phyloP scores from a whole-genome alignment of 179 eudicot species.

The Dionaea muscipula region DNA sequence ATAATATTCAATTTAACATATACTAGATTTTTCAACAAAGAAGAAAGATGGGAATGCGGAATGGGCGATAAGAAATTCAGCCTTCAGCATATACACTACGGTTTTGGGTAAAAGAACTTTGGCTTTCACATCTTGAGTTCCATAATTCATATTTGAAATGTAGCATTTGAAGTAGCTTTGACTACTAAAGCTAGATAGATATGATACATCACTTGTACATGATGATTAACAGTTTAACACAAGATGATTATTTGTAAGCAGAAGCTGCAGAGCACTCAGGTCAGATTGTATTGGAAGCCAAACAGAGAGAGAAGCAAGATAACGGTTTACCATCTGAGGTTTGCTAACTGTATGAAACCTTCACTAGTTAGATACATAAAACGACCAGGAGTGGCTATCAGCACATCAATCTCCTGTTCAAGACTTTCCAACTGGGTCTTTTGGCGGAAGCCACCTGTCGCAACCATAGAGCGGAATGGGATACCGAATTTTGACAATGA shows the following conservation, averaged over 20 bases:
- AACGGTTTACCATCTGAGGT: constrained; percentile 52
- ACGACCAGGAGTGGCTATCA: constrained; percentile 91
- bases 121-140: too few species aligned
- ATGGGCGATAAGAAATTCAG: too few species aligned
- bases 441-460: constrained; percentile 91
- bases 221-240: neutral
- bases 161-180: too few species aligned
- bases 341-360: constrained; percentile 62
- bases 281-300: neutral
- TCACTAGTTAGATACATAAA: constrained; percentile 63
- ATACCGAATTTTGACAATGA: constrained; percentile 71
- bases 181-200: too few species aligned
- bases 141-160: too few species aligned
- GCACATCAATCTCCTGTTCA: constrained; percentile 69
- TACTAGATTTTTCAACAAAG: too few species aligned
- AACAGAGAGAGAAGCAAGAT: neutral
- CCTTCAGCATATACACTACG: too few species aligned
- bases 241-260: neutral
- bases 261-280: neutral
- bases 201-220: neutral
- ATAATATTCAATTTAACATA: too few species aligned
- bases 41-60: too few species aligned
- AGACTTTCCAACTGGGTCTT: constrained; percentile 82
- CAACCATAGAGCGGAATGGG: constrained; percentile 90
- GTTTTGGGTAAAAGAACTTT: too few species aligned